Conservation (phyloP, 2,329 filamentous ascomycete species). For the Ampelomyces quisqualis region DNA sequence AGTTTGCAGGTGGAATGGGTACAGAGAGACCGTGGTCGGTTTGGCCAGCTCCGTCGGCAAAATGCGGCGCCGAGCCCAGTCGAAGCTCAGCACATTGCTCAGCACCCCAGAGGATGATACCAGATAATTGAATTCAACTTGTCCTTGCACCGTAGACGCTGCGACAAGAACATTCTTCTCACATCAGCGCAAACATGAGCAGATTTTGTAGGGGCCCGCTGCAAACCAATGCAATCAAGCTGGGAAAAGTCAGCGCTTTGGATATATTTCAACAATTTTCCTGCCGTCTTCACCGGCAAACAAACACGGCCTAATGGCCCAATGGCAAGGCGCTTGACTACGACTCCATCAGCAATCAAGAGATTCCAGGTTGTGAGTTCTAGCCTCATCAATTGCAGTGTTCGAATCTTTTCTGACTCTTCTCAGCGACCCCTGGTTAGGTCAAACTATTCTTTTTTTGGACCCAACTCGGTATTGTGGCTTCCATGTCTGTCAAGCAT, state of each 20-base stretch:
- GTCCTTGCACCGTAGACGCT: no score
- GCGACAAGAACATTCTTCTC: background rate
- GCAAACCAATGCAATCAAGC: no score
- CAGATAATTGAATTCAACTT: no score
- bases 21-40: background rate
- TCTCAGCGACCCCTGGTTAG: conserved; percentile 19
- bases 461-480: background rate
- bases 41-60: no score
- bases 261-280: background rate
- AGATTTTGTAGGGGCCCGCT: no score
- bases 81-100: no score
- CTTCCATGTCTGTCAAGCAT: no score
- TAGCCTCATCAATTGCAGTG: background rate
- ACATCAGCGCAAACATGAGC: background rate
- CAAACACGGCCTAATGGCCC: conserved; percentile 45
- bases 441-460: conserved; percentile 9
- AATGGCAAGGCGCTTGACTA: conserved; percentile 61
- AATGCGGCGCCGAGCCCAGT: no score
- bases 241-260: no score
- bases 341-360: conserved; percentile 41
- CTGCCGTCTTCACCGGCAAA: background rate
- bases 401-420: conserved; percentile 11
- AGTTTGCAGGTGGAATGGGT: background rate
- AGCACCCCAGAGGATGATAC: no score
- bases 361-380: conserved; percentile 30